Conservation (phyloP, 306 rosid genomes). For the Sesbania bispinosa region DNA sequence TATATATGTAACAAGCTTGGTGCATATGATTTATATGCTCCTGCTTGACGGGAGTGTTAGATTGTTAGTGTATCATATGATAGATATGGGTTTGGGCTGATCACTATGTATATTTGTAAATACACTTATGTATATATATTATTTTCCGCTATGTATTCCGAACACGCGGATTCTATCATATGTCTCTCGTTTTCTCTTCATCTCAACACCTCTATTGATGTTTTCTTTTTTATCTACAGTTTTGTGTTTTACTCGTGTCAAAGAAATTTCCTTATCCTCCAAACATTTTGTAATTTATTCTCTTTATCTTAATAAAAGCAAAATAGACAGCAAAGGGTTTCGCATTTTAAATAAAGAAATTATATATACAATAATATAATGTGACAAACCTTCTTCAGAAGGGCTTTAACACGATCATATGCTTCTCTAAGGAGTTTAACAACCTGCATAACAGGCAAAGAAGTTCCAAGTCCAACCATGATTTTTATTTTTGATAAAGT, state of each 20-base stretch:
- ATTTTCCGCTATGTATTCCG: too few relatives aligned
- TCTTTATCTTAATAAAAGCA: neutral
- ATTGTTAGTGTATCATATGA: too few relatives aligned
- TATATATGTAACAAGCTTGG: too few relatives aligned
- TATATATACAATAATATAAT: neutral
- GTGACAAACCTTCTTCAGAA: slow-evolving; percentile 74
- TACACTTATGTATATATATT: too few relatives aligned
- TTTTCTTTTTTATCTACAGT: neutral
- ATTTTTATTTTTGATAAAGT: neutral
- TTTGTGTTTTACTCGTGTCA: neutral
- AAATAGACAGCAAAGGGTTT: neutral
- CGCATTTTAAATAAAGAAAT: neutral
- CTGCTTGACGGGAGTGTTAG: too few relatives aligned
- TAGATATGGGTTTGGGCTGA: too few relatives aligned
- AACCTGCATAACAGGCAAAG: slow-evolving; percentile 54
- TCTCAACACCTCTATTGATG: too few relatives aligned
- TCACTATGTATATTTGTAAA: too few relatives aligned
- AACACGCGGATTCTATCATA: too few relatives aligned
- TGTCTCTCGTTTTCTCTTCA: too few relatives aligned
- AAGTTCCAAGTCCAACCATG: slow-evolving; percentile 19
- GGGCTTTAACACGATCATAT: slow-evolving; percentile 90
- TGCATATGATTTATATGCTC: too few relatives aligned
- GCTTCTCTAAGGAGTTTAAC: slow-evolving; percentile 93
- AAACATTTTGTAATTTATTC: neutral
- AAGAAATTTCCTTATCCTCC: neutral